Base-by-base conservation (phyloP, 2,329 filamentous ascomycete species). In the Microdochium paspali region DNA sequence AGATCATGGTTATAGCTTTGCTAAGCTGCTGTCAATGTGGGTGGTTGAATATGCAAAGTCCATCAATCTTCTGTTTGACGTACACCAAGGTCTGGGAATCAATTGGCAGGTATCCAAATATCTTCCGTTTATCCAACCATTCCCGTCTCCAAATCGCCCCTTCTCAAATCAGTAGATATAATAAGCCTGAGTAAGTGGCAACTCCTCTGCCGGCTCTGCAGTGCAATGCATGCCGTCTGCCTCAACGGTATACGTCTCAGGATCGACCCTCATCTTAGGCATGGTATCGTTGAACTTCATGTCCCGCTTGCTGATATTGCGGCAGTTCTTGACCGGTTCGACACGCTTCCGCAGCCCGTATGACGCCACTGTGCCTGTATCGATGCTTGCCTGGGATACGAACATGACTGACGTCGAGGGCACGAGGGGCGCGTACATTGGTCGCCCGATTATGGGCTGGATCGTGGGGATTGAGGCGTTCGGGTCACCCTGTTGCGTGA, bases 251-350 rank as follows among this genome's bases (percentile, higher is more conserved):
- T 96, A 97, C 59, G 79, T 83, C 74, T 97, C 91, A 4, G 91
- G 87, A 64, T 97, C 90, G 50, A 97, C 90, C 58, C 73, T 82
- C 87, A 97, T 96, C 68, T 76, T 80, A 13, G 91, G 91, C 79
- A 81, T 89, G 47, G 68, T 67, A 59, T 89, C 82, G 64, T 96
- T 96, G 66, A 81, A 90, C 61, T 88, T 90, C 90, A 96, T 95
- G 66, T 96, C 87, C 57, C 68, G 74, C 75, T 96, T 96, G 40
- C 83, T 74, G 42, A 95, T 76, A 26, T 65, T 77, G 50, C 90
- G 75, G 64, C 90, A 95, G 48, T 79, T 78, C 60, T 76, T 82
- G 44, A 96, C 89, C 3, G 87, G 72, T 68, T 93, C 87, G 53
- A 96, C 70, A 44, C 87, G 80, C 66, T 90, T 95, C 57, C 76